phyloP scores from a whole-genome alignment of 2,329 filamentous ascomycete species.

The Colletotrichum karsti region DNA sequence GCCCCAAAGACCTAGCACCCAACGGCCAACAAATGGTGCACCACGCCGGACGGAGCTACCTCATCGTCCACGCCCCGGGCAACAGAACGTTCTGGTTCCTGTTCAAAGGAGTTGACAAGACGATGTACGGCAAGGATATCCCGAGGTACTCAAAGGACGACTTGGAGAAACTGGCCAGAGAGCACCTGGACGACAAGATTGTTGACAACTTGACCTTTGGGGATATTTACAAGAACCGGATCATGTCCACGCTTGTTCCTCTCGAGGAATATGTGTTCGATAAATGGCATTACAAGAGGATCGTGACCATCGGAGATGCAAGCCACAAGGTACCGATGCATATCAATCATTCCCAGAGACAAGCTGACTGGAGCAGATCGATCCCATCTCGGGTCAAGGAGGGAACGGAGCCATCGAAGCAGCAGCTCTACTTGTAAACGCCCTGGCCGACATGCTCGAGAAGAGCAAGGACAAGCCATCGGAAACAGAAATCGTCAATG shows the following conservation, averaged over 20 bases:
- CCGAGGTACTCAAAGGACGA: conserved; percentile 43
- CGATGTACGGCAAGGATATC: conserved; percentile 39
- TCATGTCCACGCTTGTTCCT: conserved; percentile 36
- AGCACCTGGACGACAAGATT: conserved; percentile 32
- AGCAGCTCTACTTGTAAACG: conserved; percentile 32
- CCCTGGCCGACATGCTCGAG: conserved; percentile 8
- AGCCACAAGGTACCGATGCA: conserved; percentile 45
- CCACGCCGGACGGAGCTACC: conserved; percentile 33
- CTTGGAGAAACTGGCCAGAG: conserved; percentile 35
- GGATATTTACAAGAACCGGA: conserved; percentile 38
- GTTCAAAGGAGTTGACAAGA: conserved; percentile 38
- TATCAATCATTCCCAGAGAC: rapidly evolving
- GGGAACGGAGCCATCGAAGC: conserved; percentile 37
- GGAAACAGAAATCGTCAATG: not conserved
- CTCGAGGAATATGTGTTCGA: conserved; percentile 44
- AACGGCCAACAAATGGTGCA: not conserved
- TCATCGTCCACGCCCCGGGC: conserved; percentile 40
- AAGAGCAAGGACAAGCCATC: not conserved
- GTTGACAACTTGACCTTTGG: conserved; percentile 37
- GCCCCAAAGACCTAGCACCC: not conserved
- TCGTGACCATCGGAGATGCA: conserved; percentile 49
- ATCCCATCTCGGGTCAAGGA: conserved; percentile 35
- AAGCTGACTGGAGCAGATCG: conserved; percentile 23
- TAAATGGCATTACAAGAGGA: conserved; percentile 47
- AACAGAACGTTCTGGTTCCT: conserved; percentile 46